phyloP scores from a whole-genome alignment of 2,329 filamentous ascomycete species.

The Sclerotiophoma versabilis region DNA sequence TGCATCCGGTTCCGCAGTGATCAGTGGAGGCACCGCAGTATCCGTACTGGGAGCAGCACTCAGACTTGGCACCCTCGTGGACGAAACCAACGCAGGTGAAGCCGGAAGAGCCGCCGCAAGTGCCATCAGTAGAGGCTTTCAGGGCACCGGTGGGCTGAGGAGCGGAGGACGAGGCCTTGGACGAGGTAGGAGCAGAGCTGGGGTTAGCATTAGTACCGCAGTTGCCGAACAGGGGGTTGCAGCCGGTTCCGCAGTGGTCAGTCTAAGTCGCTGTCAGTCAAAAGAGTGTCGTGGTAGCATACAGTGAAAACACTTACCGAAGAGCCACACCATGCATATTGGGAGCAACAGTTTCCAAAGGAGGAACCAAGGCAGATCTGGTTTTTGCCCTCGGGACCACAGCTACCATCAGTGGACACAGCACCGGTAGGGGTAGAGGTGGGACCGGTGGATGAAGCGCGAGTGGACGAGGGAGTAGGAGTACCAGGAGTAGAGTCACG shows the following conservation, averaged over 20 bases:
- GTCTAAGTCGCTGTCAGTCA: not conserved
- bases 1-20: conserved; percentile 47
- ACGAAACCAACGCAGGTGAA: conserved; percentile 36
- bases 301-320: conserved; percentile 3
- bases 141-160: conserved; percentile 20
- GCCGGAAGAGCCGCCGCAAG: conserved; percentile 34
- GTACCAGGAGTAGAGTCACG: conserved; percentile 49
- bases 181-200: conserved; percentile 18
- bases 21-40: conserved; percentile 48
- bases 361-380: conserved; percentile 28
- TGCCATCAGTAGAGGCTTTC: conserved; percentile 28
- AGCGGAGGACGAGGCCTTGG: conserved; percentile 16
- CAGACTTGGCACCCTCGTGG: conserved; percentile 41
- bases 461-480: conserved; percentile 32
- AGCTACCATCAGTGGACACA: conserved; percentile 30
- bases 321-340: conserved; percentile 51
- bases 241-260: conserved; percentile 23
- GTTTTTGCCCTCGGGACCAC: conserved; percentile 33
- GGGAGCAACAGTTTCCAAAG: conserved; percentile 56
- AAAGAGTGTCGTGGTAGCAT: not conserved
- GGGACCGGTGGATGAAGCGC: conserved; percentile 15
- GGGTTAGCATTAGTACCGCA: conserved; percentile 23
- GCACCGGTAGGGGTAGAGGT: conserved; percentile 29
- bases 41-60: conserved; percentile 56
- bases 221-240: conserved; percentile 38